Base-by-base conservation (phyloP, 1,284 basidiomycete species). In the Ganoderma leucocontextum region DNA sequence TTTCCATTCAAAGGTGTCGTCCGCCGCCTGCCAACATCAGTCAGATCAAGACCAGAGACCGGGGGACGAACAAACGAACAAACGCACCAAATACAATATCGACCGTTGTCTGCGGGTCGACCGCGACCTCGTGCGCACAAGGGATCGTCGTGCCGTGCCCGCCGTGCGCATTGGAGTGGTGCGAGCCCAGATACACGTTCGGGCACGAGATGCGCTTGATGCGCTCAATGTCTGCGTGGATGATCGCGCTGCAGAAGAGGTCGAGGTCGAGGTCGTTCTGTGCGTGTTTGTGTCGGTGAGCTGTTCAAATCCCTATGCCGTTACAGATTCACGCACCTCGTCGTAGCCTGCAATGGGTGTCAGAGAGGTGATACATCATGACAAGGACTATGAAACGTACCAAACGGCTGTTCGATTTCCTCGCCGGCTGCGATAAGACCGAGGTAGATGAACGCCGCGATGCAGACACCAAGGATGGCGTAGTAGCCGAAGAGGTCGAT, bases 391-490 rank as follows among this genome's bases (percentile, higher is more conserved):
- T 7, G 55, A 36, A 7, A 76, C 85, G 42, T 63, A 86, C 88
- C 89, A 73, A 91, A 91, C 0, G 89, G 89, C 75, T 91, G 89
- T 75, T 91, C 89, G 61, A 90, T 89, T 74, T 90, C 89, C 72
- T 90, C 88, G 29, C 89, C 89, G 0, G 88, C 87, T 1, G 89
- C 87, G 10, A 91, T 74, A 73, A 91, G 89, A 9, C 89, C 89
- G 29, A 91, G 83, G 75, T 89, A 91, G 65, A 91, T 89, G 80
- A 90, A 91, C 0, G 89, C 81, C 1, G 89, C 88, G 60, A 91
- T 84, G 8, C 80, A 81, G 6, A 88, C 87, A 35, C 87, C 89
- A 2, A 86, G 85, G 55, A 91, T 87, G 1, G 89, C 84, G 76
- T 84, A 86, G 81, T 87, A 90, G 6, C 79, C 81, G 71, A 91